Evolutionary conservation across 805 yeast species (phyloP), one percentile per base, ranked within the genome.

Genomic region (Wickerhamiella parazyma): DNA sequence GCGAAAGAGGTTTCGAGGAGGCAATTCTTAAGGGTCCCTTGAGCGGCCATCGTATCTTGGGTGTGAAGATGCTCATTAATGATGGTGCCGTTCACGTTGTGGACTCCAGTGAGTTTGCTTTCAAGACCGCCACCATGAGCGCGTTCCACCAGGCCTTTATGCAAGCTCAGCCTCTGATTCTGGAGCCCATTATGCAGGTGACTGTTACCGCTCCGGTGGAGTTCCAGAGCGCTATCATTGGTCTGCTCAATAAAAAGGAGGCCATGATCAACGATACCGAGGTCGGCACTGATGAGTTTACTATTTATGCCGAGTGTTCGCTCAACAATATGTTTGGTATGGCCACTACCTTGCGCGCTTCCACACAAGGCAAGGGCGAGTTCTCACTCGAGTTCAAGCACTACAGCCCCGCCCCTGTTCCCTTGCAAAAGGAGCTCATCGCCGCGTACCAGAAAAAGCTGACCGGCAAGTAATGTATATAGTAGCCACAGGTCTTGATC

Each of bases 331-430:
- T 91, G 85, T 91, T 91, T 63, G 98, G 98, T 31, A 84, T 91
- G 60, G 95, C 97, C 6, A 83, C 97, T 7, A 76, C 84, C 20
- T 71, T 91, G 59, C 80, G 99, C 71, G 97, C 98, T 17, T 77
- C 83, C 48, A 89, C 98, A 12, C 98, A 91, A 66, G 99, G 99
- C 66, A 91, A 91, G 63, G 98, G 99, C 57, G 97, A 93, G 67
- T 91, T 91, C 64, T 75, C 95, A 2, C 72, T 91, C 63, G 99
- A 91, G 63, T 91, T 91, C 69, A 79, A 82, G 60, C 82, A 85
- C 57, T 91, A 89, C 62, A 76, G 89, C 41, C 95, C 94, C 52
- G 81, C 93, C 42, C 73, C 93, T 38, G 84, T 89, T 29, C 95
- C 85, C 52, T 70, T 89, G 52, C 98, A 91, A 67, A 81, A 71